phyloP scores from a whole-genome alignment of 2,329 filamentous ascomycete species.

The Dothideomycetes sp. region DNA sequence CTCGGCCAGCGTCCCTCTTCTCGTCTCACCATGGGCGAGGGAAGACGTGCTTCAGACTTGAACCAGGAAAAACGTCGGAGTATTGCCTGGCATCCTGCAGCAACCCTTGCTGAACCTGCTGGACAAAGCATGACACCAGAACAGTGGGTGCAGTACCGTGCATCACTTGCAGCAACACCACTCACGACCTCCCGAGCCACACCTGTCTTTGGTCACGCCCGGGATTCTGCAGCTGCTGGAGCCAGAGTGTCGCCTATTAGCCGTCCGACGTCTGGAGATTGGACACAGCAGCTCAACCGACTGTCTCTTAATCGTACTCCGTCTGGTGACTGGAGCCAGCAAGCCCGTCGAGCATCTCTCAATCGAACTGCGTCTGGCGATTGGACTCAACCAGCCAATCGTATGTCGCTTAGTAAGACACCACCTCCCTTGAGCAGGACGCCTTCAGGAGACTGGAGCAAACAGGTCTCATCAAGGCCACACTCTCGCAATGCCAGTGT shows the following conservation, averaged over 20 bases:
- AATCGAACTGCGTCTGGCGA: not conserved
- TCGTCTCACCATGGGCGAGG: not conserved
- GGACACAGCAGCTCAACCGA: slow-evolving; percentile 19
- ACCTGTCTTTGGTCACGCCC: slow-evolving; percentile 11
- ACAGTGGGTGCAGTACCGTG: slow-evolving; percentile 74
- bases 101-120: slow-evolving; percentile 38
- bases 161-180: slow-evolving; percentile 45
- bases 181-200: slow-evolving; percentile 26
- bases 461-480: slow-evolving; percentile 29
- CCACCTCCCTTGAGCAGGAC: slow-evolving; percentile 24
- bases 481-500: slow-evolving; percentile 51
- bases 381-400: not conserved
- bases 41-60: slow-evolving; percentile 18
- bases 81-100: slow-evolving; percentile 71
- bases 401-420: slow-evolving; percentile 14
- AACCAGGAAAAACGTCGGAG: slow-evolving; percentile 50
- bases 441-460: slow-evolving; percentile 22
- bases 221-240: slow-evolving; percentile 9
- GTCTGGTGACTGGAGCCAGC: slow-evolving; percentile 38
- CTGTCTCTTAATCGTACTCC: slow-evolving; percentile 33
- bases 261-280: slow-evolving; percentile 11
- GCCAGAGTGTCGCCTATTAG: slow-evolving; percentile 18
- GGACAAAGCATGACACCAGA: slow-evolving; percentile 60
- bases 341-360: not conserved
- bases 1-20: slow-evolving; percentile 13